A percentile compares a stretch with the other conserved stretches of the same genome.
Conservation (phyloP, 225 moss, liverwort and hornwort species). For the Sphagnum contortum region DNA sequence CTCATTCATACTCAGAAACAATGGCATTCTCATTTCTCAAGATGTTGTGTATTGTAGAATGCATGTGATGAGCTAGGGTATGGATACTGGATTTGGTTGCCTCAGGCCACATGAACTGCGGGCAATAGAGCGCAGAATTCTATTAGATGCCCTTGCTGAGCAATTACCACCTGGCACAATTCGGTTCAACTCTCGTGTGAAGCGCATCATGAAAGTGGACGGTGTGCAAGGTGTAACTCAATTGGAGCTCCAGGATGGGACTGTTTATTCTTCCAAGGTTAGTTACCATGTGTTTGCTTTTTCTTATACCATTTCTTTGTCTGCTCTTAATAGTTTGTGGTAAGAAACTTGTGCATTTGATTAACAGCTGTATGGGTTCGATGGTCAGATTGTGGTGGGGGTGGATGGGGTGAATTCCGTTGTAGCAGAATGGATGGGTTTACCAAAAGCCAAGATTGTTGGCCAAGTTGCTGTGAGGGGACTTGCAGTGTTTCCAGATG, state of each 20-base stretch:
- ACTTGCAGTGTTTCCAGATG: constrained; percentile 35
- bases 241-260: constrained; percentile 47
- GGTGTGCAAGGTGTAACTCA: constrained; percentile 12
- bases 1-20: not conserved
- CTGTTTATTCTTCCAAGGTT: constrained; percentile 44
- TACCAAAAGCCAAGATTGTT: constrained; percentile 25
- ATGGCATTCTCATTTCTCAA: too few relatives aligned
- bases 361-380: not conserved
- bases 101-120: constrained; percentile 62
- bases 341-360: not conserved
- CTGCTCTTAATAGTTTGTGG: too few relatives aligned
- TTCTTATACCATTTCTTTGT: not conserved
- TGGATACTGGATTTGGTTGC: not conserved
- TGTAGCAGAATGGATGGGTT: constrained; percentile 53
- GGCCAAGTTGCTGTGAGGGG: constrained; percentile 48
- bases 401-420: constrained; percentile 69
- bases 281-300: too few relatives aligned
- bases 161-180: constrained; percentile 39
- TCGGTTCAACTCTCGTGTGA: constrained; percentile 29
- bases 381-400: constrained; percentile 39
- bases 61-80: not conserved
- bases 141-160: constrained; percentile 34
- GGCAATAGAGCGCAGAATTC: constrained; percentile 29
- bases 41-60: not conserved
- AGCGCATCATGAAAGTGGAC: constrained; percentile 13